phyloP scores from a whole-genome alignment of 2,329 filamentous ascomycete genomes.

The Bisporella sp. region DNA sequence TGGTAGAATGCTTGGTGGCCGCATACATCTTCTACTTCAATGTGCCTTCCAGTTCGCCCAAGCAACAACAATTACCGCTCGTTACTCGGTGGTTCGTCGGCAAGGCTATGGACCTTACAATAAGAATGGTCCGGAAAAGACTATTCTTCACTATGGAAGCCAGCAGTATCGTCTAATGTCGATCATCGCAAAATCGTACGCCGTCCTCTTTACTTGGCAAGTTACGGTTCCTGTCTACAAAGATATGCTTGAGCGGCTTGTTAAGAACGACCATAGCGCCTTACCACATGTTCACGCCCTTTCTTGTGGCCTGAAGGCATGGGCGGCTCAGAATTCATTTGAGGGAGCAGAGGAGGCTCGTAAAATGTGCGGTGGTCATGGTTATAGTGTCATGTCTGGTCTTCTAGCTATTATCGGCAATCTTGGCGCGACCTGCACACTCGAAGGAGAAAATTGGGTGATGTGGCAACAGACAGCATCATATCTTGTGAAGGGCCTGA shows the following conservation, averaged over 20 bases:
- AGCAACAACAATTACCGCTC: no score
- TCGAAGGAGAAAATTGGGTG: conserved; percentile 36
- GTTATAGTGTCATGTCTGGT: conserved; percentile 29
- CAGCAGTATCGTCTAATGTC: no score
- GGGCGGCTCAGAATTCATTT: conserved; percentile 19
- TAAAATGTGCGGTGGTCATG: conserved; percentile 32
- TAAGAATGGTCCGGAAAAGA: no score
- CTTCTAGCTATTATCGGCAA: conserved; percentile 25
- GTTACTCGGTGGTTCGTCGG: no score
- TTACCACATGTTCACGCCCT: conserved; percentile 9
- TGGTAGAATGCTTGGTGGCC: conserved; percentile 4
- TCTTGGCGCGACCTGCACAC: conserved; percentile 23
- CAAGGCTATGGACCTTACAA: no score
- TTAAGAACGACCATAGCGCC: no score
- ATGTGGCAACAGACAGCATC: conserved; percentile 32
- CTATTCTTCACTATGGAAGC: no score
- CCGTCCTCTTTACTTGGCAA: no score
- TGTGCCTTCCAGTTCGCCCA: no score
- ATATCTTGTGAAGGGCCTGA: conserved; percentile 12
- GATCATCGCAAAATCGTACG: no score
- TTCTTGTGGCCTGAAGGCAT: conserved; percentile 26
- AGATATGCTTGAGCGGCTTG: no score
- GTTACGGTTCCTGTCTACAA: no score
- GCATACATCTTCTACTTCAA: conserved; percentile 13
- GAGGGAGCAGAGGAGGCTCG: conserved; percentile 29